Percentiles rank a stretch among this genome's conserved stretches.
Conservation (phyloP, 345 rosid genomes). For the Gossypium bickii region DNA sequence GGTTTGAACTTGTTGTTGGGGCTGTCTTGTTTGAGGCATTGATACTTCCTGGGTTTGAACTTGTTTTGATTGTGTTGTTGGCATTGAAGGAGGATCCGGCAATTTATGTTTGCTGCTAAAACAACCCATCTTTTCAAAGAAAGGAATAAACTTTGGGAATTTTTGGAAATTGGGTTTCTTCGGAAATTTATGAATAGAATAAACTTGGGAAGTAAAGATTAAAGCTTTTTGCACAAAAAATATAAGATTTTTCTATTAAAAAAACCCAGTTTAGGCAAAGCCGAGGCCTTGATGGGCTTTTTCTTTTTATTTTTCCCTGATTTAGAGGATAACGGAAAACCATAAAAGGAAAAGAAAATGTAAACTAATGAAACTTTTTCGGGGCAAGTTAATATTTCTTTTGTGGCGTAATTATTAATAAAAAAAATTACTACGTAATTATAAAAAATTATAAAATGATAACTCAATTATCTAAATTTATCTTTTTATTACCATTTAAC, state of each 20-base stretch:
- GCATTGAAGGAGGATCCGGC: slow-evolving; percentile 6
- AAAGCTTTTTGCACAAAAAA: not conserved
- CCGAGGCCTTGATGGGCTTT: not conserved
- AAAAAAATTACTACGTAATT: fast-evolving
- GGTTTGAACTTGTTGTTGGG: not conserved
- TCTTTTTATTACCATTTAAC: fast-evolving
- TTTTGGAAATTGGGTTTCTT: not conserved
- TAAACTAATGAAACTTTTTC: too few species aligned
- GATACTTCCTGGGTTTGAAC: not conserved
- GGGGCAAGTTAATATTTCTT: too few species aligned
- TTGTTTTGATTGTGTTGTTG: not conserved
- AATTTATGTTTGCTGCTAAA: not conserved
- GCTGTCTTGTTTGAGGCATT: not conserved
- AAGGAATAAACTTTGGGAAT: not conserved
- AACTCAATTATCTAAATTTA: fast-evolving
- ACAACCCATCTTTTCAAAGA: slow-evolving; percentile 7
- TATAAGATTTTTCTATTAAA: not conserved
- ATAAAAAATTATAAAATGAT: too few species aligned
- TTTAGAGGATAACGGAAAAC: not conserved
- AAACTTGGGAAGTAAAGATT: not conserved
- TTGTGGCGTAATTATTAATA: too few species aligned
- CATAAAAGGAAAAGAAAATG: not conserved
- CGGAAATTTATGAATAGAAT: not conserved
- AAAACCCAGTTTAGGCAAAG: not conserved
- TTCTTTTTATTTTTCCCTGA: not conserved